Conservation (phyloP, 352 stramenopile genomes). For the Phytophthora syringae region DNA sequence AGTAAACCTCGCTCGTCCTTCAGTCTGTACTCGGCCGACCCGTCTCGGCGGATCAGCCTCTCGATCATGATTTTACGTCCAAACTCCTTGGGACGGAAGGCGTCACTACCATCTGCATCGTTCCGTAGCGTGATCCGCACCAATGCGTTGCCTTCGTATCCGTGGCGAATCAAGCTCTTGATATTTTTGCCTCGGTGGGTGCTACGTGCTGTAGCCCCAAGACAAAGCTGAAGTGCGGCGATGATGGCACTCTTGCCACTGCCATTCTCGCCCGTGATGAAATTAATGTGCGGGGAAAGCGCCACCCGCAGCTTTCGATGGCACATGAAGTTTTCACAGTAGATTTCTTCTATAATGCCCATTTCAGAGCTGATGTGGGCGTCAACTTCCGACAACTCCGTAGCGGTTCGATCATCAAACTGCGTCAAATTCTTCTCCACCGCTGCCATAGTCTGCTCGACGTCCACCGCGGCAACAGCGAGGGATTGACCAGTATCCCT, state of each 20-base stretch:
- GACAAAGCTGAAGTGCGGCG: slow-evolving; percentile 97
- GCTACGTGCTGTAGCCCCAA: slow-evolving; percentile 92
- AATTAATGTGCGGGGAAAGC: slow-evolving; percentile 85
- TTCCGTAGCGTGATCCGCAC: slow-evolving; percentile 95
- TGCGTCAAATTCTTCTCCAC: background rate
- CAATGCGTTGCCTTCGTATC: slow-evolving; percentile 84
- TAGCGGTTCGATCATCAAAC: background rate
- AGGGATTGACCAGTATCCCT: too few species aligned
- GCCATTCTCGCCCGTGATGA: slow-evolving; percentile 94
- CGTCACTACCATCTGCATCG: slow-evolving; percentile 83
- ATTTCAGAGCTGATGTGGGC: slow-evolving; percentile 70
- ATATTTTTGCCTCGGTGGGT: slow-evolving; percentile 93
- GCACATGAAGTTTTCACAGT: slow-evolving; percentile 99
- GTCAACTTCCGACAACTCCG: slow-evolving; percentile 4
- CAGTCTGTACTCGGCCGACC: slow-evolving; percentile 74
- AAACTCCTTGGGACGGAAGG: slow-evolving; percentile 92
- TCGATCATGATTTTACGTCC: slow-evolving; percentile 95
- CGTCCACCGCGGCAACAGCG: background rate
- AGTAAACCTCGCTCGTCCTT: slow-evolving; percentile 65
- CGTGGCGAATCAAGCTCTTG: slow-evolving; percentile 62
- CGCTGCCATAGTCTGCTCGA: background rate
- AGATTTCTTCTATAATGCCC: slow-evolving; percentile 95
- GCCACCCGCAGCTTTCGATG: slow-evolving; percentile 93
- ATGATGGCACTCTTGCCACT: slow-evolving; percentile 98
- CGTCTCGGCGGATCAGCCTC: slow-evolving; percentile 88